Evolutionary conservation across 2,329 filamentous ascomycete species (phyloP), one percentile per base, ranked within the genome.

Genomic region (Hymenotorrendiella dingleyae): DNA sequence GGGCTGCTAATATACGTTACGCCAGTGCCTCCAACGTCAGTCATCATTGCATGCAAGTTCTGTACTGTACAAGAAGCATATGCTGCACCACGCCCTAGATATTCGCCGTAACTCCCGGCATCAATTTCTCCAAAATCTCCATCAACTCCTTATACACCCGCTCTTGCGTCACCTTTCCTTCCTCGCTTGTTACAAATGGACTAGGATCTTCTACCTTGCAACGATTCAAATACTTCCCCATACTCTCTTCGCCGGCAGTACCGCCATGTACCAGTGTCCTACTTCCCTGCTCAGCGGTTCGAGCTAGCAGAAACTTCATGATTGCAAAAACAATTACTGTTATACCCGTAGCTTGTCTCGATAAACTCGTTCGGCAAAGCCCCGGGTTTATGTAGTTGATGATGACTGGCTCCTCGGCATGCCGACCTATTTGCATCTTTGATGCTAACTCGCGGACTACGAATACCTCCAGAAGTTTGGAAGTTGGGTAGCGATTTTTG

Each of bases 251-350:
- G 11, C 24, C 24, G 17, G 60, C 67, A 58, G 56, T 4, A 71
- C 61, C 26, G 70, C 29, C 36, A 4, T 50, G 3, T 32, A 53
- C 33, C 1, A 53, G 26, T 16, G 66, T 71, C 10, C 73, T 63
- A 43, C 63, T 67, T 1, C 74, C 73, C 3, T 65, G 62, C 57
- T 76, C 74, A 0, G 67, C 65, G 0, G 63, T 63, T 16, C 71
- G n/a, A n/a, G n/a, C n/a, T n/a, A n/a, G n/a, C n/a, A n/a, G n/a
- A n/a, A n/a, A n/a, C n/a, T n/a, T n/a, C n/a, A n/a, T n/a, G n/a
- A n/a, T n/a, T n/a, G n/a, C n/a, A n/a, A n/a, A n/a, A n/a, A n/a
- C n/a, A n/a, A n/a, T n/a, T n/a, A n/a, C n/a, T n/a, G n/a, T n/a
- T n/a, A n/a, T n/a, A n/a, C n/a, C n/a, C n/a, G n/a, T n/a, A n/a